Evolutionary conservation across 177 flowering plant genomes (phyloP).

Genomic region (Vitis hybrid): DNA sequence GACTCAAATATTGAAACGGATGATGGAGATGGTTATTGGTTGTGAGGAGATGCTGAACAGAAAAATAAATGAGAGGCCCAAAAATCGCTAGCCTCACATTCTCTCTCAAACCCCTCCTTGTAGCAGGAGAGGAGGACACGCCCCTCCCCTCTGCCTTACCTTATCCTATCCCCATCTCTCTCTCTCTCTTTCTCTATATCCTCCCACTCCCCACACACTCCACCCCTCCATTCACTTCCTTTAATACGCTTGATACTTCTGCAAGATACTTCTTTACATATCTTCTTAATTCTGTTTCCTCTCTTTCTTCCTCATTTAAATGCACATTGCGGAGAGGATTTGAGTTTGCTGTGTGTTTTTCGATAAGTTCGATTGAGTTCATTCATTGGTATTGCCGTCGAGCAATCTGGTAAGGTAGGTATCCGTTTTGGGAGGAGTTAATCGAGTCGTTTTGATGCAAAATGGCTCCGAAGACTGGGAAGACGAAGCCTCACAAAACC

Average conservation of each 20-base stretch:
- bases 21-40: not conserved
- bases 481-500: constrained; percentile 69
- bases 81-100: constrained; percentile 42
- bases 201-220: not conserved
- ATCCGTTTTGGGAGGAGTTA: not conserved
- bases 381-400: constrained; percentile 3
- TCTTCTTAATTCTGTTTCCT: not conserved
- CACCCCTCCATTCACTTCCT: not conserved
- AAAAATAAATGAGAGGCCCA: constrained; percentile 54
- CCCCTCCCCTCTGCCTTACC: constrained; percentile 27
- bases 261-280: too few species aligned
- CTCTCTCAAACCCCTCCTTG: not conserved
- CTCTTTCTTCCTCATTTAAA: not conserved
- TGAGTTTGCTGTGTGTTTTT: not conserved
- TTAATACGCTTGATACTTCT: too few species aligned
- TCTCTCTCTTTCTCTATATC: constrained; percentile 8
- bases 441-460: constrained; percentile 9
- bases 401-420: not conserved
- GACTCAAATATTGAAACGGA: not conserved
- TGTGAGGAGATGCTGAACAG: not conserved
- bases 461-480: constrained; percentile 93
- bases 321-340: not conserved
- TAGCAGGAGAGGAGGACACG: too few species aligned
- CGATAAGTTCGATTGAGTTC: constrained; percentile 15
- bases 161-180: constrained; percentile 49